Evolutionary conservation across 208 protist genomes (phyloP).

Genomic region (Lotmaria passim): DNA sequence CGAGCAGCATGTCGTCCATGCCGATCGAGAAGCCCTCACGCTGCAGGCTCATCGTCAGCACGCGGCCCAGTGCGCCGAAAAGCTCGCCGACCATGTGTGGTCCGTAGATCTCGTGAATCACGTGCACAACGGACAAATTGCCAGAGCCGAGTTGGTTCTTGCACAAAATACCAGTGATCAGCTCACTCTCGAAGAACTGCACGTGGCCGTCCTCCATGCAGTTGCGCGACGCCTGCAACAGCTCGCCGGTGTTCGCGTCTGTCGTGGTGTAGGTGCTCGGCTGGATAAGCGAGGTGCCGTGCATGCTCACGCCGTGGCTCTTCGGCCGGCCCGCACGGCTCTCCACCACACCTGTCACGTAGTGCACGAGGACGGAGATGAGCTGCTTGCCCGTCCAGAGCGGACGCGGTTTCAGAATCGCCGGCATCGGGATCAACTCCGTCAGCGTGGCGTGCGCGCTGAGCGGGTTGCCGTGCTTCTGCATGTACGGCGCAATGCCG

Average conservation of each 20-base stretch:
- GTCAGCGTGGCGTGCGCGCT: constrained; percentile 56
- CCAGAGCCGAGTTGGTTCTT: constrained; percentile 95
- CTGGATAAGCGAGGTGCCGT: constrained; percentile 84
- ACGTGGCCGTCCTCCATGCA: constrained; percentile 85
- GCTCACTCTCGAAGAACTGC: constrained; percentile 93
- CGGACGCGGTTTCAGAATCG: constrained; percentile 94
- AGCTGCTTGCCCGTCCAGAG: constrained; percentile 99
- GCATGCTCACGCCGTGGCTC: constrained; percentile 80
- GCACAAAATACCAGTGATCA: constrained; percentile 98
- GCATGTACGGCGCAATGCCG: constrained; percentile 84
- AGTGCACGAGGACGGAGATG: constrained; percentile 87
- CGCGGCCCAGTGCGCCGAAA: constrained; percentile 94
- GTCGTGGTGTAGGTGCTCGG: constrained; percentile 80
- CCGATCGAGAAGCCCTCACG: constrained; percentile 97
- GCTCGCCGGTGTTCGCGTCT: constrained; percentile 46
- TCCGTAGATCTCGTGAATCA: constrained; percentile 98
- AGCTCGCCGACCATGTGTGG: constrained; percentile 92
- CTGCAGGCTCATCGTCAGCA: constrained; percentile 97
- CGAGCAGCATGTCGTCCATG: constrained; percentile 98
- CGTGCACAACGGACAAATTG: constrained; percentile 92
- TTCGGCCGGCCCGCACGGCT: constrained; percentile 15
- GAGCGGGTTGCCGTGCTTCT: constrained; percentile 48
- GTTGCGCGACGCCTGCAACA: constrained; percentile 33
- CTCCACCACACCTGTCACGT: constrained; percentile 67
- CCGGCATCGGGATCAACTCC: constrained; percentile 87